phyloP scores from a whole-genome alignment of 2,329 filamentous ascomycete genomes.

The Chalara sp. region DNA sequence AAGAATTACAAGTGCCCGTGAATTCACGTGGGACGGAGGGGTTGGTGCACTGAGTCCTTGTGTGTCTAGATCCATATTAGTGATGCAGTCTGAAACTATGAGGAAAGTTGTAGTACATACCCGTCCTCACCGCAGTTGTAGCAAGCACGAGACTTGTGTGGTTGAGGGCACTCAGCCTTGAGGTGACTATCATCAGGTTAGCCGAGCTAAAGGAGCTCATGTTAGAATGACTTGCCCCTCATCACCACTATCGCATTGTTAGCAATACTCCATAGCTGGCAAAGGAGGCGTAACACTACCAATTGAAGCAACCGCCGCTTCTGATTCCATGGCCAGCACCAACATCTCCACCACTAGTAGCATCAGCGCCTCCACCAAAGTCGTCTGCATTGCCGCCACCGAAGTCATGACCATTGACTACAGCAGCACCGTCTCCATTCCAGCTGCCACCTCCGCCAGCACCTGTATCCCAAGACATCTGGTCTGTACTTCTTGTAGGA shows the following conservation, averaged over 20 bases:
- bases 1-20: constrained; percentile 53
- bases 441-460: constrained; percentile 5
- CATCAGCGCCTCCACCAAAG: constrained; percentile 3
- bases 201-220: too few relatives aligned
- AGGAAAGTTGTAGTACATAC: constrained; percentile 36
- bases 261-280: not conserved
- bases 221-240: constrained; percentile 37
- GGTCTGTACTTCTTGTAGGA: not conserved
- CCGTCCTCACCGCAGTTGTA: constrained; percentile 55
- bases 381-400: constrained; percentile 4
- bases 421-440: constrained; percentile 2
- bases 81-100: constrained; percentile 1
- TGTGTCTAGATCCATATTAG: constrained; percentile 39
- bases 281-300: not conserved
- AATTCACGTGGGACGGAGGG: constrained; percentile 39
- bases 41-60: constrained; percentile 55
- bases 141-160: constrained; percentile 35
- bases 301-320: constrained; percentile 27
- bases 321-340: constrained; percentile 4
- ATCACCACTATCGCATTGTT: constrained; percentile 32
- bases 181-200: too few relatives aligned
- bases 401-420: not conserved
- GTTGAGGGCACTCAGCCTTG: too few relatives aligned
- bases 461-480: constrained; percentile 23
- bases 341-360: too few relatives aligned